Conservation (phyloP, 257 asterid genomes). For the Plectranthus barbatus region DNA sequence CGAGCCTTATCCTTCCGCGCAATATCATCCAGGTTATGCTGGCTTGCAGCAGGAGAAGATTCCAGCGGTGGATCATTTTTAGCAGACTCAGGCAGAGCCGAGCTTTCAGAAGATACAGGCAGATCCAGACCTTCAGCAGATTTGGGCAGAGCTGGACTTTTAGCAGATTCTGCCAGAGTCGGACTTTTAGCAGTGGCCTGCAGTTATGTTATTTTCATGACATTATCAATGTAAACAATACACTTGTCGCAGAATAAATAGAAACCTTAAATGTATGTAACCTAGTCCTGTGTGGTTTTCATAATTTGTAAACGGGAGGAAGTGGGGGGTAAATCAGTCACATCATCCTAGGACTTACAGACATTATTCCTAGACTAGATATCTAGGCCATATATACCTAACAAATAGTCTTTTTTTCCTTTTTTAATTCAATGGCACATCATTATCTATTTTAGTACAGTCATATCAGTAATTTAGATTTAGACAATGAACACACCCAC, state of each 20-base stretch:
- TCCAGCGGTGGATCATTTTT: conserved; percentile 19
- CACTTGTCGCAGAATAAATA: background rate
- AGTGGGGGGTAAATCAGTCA: background rate
- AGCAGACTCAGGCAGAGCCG: conserved; percentile 15
- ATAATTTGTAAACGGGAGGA: background rate
- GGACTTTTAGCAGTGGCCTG: conserved; percentile 33
- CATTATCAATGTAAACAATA: conserved; percentile 5
- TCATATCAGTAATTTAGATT: background rate
- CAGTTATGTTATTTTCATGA: conserved; percentile 14
- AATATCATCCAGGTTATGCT: conserved; percentile 47
- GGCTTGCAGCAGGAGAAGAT: conserved; percentile 38
- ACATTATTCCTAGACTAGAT: background rate
- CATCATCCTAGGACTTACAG: background rate
- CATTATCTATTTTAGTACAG: background rate
- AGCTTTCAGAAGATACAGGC: background rate
- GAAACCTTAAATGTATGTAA: background rate
- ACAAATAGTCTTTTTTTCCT: background rate
- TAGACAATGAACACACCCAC: background rate
- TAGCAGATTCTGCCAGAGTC: conserved; percentile 1
- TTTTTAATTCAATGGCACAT: background rate
- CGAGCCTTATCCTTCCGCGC: conserved; percentile 65
- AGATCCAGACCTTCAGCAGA: conserved; percentile 18
- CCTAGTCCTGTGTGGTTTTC: background rate
- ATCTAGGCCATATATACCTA: conserved; percentile 1
- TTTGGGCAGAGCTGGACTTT: background rate